Evolutionary conservation across 257 asterid genomes (phyloP), one percentile per base, ranked within the genome.

Genomic region (Mitragyna speciosa): DNA sequence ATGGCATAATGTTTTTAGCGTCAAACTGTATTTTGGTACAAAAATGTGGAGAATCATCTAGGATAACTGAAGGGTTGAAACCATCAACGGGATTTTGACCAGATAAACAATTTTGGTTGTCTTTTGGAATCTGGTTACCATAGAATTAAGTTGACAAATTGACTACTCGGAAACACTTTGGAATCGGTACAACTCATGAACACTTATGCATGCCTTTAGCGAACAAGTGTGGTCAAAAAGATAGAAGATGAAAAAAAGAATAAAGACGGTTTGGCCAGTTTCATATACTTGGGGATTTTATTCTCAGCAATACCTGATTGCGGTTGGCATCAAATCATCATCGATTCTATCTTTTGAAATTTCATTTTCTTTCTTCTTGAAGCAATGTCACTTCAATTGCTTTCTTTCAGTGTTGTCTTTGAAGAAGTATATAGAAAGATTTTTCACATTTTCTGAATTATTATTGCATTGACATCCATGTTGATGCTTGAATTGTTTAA

Each of bases 181-280:
- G 39, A 36, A 36, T 36, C 39, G 39, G 39, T 39, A 15, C 36
- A n/a, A 33, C 7, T 66, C 47, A 33, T 66, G 45, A 66, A 33
- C 7, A 16, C 71, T 16, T 6, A 16, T 15, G 39, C n/a, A 28
- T 30, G 39, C 22, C 20, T 28, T 65, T 12, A 15, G 70, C 22
- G 28, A 58, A 51, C 30, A 78, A 8, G n/a, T 48, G 45, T 54
- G 72, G 77, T 78, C 77, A 70, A 56, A 70, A 78, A 78, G 79
- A 68, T 31, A 9, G 69, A 52, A 65, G 79, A 80, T 39, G 61
- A 12, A 17, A 43, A 17, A 43, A 66, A 51, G 83, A 80, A 80
- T 80, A 73, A 73, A 47, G 66, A n/a, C 33, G 59, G 59, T 49
- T 64, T 49, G 74, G 45, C 77, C 69, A 73, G 73, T 64, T 80